These are phyloP conservation scores for Bassia scoparia DNA, from an alignment of 148 eudicot species.

Conservation along the genomic window DNA sequence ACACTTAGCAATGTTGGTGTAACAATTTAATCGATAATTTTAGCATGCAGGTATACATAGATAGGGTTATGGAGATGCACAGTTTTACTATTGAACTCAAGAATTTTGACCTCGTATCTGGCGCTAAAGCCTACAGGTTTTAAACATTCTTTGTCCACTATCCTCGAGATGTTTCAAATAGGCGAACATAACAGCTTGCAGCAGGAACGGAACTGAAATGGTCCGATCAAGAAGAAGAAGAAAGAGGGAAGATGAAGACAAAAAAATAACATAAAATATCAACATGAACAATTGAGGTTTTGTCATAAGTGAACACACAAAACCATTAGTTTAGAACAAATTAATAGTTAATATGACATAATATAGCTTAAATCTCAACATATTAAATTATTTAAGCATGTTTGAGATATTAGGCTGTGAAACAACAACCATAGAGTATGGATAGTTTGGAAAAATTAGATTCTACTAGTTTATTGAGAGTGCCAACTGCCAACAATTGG, in stretches of 20 bases:
- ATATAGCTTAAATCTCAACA: no score
- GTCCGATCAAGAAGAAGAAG: background rate
- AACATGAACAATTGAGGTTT: no score
- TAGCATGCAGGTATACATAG: background rate
- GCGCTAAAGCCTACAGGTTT: background rate
- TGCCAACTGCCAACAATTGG: background rate
- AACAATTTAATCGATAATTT: background rate
- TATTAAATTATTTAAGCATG: background rate
- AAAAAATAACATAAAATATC: background rate
- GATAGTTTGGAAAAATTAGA: background rate
- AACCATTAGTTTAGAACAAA: background rate
- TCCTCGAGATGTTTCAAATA: background rate
- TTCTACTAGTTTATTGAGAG: background rate
- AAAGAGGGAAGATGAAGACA: background rate
- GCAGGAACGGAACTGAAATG: background rate
- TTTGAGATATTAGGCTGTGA: background rate
- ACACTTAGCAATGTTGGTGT: no score
- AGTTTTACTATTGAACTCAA: background rate
- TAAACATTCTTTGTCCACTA: background rate
- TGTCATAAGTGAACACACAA: no score
- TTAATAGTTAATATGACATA: no score
- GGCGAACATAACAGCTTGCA: background rate
- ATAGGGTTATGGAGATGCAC: conserved; percentile 7
- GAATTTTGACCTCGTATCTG: conserved; percentile 2
- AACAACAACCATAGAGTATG: background rate